These are phyloP conservation scores for Chlamydomonas eustigma DNA, from an alignment of 139 green algal species.

Conservation along the genomic window DNA sequence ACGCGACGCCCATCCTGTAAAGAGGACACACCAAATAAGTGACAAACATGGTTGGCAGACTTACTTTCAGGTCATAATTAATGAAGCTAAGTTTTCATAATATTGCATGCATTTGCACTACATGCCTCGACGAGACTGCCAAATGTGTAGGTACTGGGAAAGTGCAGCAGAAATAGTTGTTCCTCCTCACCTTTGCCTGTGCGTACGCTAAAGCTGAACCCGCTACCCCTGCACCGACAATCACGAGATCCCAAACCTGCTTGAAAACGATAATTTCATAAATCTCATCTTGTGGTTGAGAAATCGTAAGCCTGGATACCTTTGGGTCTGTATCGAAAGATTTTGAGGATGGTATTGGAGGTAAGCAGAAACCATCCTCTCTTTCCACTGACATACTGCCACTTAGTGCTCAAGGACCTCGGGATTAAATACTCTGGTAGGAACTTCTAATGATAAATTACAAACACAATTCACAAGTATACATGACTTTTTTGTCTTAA, in stretches of 20 bases:
- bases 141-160: not conserved
- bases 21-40: too few relatives aligned
- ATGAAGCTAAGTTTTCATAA: not conserved
- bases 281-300: not conserved
- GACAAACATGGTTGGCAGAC: not conserved
- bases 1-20: conserved; percentile 67
- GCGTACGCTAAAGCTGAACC: conserved; percentile 82
- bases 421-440: too few relatives aligned
- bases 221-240: conserved; percentile 92
- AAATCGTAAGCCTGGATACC: conserved; percentile 19
- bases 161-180: not conserved
- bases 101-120: not conserved
- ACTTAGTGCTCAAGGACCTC: too few relatives aligned
- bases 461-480: too few relatives aligned
- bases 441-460: too few relatives aligned
- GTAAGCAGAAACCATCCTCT: conserved; percentile 25
- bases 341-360: conserved; percentile 37
- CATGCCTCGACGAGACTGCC: not conserved
- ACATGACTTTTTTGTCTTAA: too few relatives aligned
- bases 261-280: not conserved
- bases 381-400: too few relatives aligned
- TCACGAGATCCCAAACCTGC: conserved; percentile 87
- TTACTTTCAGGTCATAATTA: too few relatives aligned
- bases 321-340: conserved; percentile 43
- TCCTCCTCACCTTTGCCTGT: conserved; percentile 64